Conservation (phyloP, 2,329 filamentous ascomycete genomes). For the Aureobasidium sp. region DNA sequence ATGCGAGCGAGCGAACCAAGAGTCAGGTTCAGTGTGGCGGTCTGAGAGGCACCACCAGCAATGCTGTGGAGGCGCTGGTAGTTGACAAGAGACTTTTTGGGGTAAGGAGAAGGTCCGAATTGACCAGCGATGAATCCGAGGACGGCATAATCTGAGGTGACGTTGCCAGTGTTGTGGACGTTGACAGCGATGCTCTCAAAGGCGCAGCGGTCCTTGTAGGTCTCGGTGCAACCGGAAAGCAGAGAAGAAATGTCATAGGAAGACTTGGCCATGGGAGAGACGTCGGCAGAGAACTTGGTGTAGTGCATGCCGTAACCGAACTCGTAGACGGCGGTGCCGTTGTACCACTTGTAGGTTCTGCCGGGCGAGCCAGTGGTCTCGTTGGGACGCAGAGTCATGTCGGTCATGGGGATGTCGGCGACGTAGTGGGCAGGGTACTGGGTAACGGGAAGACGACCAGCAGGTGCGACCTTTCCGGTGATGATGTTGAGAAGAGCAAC, state of each 20-base stretch:
- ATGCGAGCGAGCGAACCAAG: constrained; percentile 44
- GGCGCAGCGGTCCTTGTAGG: constrained; percentile 36
- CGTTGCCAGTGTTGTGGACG: constrained; percentile 41
- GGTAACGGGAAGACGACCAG: constrained; percentile 47
- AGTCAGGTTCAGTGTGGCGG: constrained; percentile 34
- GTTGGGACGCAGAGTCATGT: constrained; percentile 48
- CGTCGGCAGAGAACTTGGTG: constrained; percentile 40
- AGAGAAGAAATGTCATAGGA: constrained; percentile 31
- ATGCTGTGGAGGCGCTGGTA: constrained; percentile 39
- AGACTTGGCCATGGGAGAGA: constrained; percentile 14
- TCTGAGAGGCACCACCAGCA: constrained; percentile 20
- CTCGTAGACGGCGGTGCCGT: constrained; percentile 39
- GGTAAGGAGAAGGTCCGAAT: constrained; percentile 44
- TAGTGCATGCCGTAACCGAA: constrained; percentile 54
- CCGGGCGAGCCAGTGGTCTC: constrained; percentile 35
- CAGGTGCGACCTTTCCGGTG: constrained; percentile 42
- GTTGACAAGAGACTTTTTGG: constrained; percentile 45
- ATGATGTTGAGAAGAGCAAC: constrained; percentile 47
- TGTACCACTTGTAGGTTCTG: constrained; percentile 53
- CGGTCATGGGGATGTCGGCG: constrained; percentile 43
- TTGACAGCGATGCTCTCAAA: constrained; percentile 36
- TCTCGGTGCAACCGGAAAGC: constrained; percentile 27
- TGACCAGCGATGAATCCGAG: constrained; percentile 43
- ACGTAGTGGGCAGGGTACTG: constrained; percentile 49
- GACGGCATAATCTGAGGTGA: constrained; percentile 45